Conservation (phyloP, 225 moss, liverwort and hornwort genomes). For the Marchantia polymorpha region DNA sequence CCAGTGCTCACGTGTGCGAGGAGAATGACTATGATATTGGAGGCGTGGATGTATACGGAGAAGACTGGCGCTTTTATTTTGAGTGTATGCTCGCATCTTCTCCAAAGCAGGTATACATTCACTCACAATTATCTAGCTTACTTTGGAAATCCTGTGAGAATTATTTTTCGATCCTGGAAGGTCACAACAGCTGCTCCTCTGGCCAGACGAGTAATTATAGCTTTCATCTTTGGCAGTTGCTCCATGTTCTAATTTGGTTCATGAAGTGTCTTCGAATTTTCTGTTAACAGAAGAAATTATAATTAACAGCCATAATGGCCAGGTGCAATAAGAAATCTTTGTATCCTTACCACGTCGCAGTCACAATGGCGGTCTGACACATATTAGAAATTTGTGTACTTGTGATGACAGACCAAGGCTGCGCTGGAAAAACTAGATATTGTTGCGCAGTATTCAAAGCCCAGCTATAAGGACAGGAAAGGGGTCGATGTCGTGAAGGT, state of each 20-base stretch:
- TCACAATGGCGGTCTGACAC: no score
- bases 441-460: slow-evolving; percentile 71
- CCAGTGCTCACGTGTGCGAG: slow-evolving; percentile 75
- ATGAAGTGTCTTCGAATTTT: no score
- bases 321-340: not conserved
- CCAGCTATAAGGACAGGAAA: slow-evolving; percentile 66
- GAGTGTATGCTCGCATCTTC: slow-evolving; percentile 91
- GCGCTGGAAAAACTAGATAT: slow-evolving; percentile 71
- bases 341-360: no score
- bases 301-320: no score
- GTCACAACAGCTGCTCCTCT: not conserved
- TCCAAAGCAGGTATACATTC: slow-evolving; percentile 56
- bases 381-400: no score
- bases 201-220: not conserved
- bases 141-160: not conserved
- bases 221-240: not conserved
- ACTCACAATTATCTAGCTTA: not conserved
- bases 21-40: slow-evolving; percentile 58
- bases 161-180: not conserved
- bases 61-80: slow-evolving; percentile 86
- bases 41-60: slow-evolving; percentile 80
- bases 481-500: slow-evolving; percentile 74
- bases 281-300: not conserved
- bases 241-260: not conserved
- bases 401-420: slow-evolving; percentile 54